Percentiles rank a stretch among this genome's conserved stretches.
Evolutionary conservation across 306 rosid genomes (phyloP).

Genomic region (Argentina anserina): DNA sequence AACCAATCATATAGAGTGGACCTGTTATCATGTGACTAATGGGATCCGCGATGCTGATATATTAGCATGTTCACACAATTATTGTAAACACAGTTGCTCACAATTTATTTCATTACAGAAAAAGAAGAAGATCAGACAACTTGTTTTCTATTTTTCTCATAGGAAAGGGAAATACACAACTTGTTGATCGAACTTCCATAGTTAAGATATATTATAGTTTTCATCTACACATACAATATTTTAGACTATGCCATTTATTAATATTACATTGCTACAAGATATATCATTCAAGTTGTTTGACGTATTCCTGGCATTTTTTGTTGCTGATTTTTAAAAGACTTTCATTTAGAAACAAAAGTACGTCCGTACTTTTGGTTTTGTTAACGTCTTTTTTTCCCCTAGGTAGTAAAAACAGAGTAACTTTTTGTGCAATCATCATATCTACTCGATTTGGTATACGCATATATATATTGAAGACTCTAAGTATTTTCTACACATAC

Average conservation of each 20-base stretch:
- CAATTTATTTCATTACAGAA: neutral
- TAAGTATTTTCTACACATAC: neutral
- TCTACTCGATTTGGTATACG: neutral
- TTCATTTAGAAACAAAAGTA: neutral
- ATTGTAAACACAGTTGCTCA: constrained; percentile 14
- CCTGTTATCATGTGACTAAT: constrained; percentile 1
- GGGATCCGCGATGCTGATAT: constrained; percentile 14
- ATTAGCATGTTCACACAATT: constrained; percentile 9
- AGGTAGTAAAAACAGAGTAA: neutral
- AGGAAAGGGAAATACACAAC: neutral
- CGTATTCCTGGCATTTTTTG: neutral
- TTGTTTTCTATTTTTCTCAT: neutral
- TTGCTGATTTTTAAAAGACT: neutral
- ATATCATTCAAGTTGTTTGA: neutral
- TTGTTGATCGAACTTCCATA: neutral
- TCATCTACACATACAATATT: neutral
- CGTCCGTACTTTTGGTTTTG: neutral
- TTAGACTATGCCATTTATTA: neutral
- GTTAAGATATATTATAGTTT: neutral
- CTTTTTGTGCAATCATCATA: neutral
- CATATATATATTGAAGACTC: neutral
- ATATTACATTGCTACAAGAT: neutral
- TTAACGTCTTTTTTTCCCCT: neutral
- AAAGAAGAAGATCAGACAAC: neutral
- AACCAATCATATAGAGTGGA: neutral